These are phyloP conservation scores for Arabidopsis lyrata DNA, from an alignment of 441 rosid species.

Conservation along the genomic window DNA sequence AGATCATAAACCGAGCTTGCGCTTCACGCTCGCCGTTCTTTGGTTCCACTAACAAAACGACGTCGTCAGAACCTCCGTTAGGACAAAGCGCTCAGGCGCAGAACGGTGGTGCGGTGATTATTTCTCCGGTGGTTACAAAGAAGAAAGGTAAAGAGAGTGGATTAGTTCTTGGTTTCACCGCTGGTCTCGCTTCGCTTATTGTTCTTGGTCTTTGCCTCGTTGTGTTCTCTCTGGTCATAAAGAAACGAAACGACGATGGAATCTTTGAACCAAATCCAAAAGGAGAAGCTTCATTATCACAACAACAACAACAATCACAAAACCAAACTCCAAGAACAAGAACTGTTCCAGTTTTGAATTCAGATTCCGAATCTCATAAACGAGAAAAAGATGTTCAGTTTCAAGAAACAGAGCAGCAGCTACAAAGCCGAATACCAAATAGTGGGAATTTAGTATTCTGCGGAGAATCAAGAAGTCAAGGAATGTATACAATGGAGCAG, in stretches of 20 bases:
- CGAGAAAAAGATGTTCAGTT: slow-evolving; percentile 32
- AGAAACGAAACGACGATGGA: slow-evolving; percentile 47
- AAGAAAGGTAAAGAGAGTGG: slow-evolving; percentile 52
- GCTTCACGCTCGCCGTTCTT: slow-evolving; percentile 70
- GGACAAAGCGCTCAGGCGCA: slow-evolving; percentile 67
- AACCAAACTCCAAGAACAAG: slow-evolving; percentile 33
- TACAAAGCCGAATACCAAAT: slow-evolving; percentile 44
- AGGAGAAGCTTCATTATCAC: slow-evolving; percentile 33
- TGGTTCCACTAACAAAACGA: slow-evolving; percentile 49
- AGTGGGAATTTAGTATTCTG: slow-evolving; percentile 77
- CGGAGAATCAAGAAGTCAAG: slow-evolving; percentile 61
- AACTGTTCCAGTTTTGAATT: slow-evolving; percentile 1
- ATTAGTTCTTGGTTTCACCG: slow-evolving; percentile 55
- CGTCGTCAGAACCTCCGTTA: slow-evolving; percentile 52
- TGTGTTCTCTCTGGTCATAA: slow-evolving; percentile 49
- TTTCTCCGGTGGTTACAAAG: slow-evolving; percentile 53
- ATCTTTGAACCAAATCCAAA: slow-evolving; percentile 38
- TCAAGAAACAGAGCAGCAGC: slow-evolving; percentile 42
- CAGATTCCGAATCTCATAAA: slow-evolving; percentile 28
- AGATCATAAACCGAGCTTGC: slow-evolving; percentile 69
- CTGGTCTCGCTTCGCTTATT: slow-evolving; percentile 57
- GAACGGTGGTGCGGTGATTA: slow-evolving; percentile 53
- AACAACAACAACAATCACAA: slow-evolving; percentile 17
- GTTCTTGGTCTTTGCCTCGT: slow-evolving; percentile 52
- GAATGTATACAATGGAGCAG: slow-evolving; percentile 70